Evolutionary conservation across 306 rosid genomes (phyloP).

Genomic region (Cucumis cinereus): DNA sequence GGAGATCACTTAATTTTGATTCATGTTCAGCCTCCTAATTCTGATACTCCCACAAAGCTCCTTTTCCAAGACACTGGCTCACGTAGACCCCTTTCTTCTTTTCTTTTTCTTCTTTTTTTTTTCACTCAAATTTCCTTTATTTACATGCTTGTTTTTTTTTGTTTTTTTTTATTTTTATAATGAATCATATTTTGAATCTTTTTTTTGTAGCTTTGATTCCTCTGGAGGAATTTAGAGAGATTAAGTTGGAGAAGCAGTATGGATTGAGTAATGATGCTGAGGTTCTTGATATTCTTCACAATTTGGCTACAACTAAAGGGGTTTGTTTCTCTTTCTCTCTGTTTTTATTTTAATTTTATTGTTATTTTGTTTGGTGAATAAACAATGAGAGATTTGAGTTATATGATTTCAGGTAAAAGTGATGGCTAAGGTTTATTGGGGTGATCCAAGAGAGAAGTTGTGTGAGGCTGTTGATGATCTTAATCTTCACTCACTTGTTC

Average conservation of each 20-base stretch:
- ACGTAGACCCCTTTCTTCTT: not conserved
- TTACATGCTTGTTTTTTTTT: slow-evolving; percentile 14
- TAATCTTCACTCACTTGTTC: slow-evolving; percentile 31
- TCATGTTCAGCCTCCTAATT: slow-evolving; percentile 45
- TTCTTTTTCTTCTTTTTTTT: not conserved
- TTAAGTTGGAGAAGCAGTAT: slow-evolving; percentile 53
- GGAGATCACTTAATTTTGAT: slow-evolving; percentile 47
- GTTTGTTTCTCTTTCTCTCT: not conserved
- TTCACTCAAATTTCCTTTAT: slow-evolving; percentile 18
- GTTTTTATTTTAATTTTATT: not conserved
- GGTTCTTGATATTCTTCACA: not conserved
- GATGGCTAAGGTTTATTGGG: slow-evolving; percentile 77
- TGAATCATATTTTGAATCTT: not conserved
- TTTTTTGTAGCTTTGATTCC: slow-evolving; percentile 42
- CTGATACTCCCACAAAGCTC: slow-evolving; percentile 47
- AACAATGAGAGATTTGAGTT: no score
- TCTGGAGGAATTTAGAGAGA: slow-evolving; percentile 54
- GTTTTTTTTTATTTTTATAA: no score
- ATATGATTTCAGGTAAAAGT: slow-evolving; percentile 21
- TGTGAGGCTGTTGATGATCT: slow-evolving; percentile 8
- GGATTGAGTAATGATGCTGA: slow-evolving; percentile 43
- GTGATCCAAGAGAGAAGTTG: slow-evolving; percentile 33
- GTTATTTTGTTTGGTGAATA: slow-evolving; percentile 9
- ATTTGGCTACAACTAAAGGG: not conserved
- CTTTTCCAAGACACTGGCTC: slow-evolving; percentile 34